Percentiles rank a stretch among this genome's conserved stretches.
Conservation (phyloP, 139 green algal species). For the Chlorella sp. region DNA sequence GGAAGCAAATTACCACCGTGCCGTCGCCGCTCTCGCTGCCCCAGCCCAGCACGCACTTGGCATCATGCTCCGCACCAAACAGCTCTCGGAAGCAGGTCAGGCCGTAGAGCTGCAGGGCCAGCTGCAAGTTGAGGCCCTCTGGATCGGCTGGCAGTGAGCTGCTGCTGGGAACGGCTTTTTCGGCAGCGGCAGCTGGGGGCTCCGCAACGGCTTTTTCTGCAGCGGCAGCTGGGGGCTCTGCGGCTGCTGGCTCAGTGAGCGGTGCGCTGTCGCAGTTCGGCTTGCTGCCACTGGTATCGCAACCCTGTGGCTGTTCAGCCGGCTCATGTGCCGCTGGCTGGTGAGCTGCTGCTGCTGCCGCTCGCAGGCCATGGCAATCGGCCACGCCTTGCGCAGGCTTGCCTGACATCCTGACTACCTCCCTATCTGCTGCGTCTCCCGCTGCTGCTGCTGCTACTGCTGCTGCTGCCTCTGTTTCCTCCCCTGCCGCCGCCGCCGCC, state of each 20-base stretch:
- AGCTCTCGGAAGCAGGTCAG: neutral
- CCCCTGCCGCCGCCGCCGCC: neutral
- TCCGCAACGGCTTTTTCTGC: neutral
- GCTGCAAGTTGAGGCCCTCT: neutral
- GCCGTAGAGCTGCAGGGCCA: constrained; percentile 5
- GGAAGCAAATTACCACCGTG: neutral
- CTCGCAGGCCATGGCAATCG: neutral
- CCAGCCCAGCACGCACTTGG: constrained; percentile 27
- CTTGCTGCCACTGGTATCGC: too few relatives aligned
- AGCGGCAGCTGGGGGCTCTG: neutral
- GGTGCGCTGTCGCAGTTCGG: too few relatives aligned
- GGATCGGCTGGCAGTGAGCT: neutral
- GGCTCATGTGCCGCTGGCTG: neutral
- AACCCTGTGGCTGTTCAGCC: neutral
- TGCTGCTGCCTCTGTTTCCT: neutral
- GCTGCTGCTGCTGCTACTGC: constrained; percentile 8
- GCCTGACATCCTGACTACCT: neutral
- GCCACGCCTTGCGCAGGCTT: neutral
- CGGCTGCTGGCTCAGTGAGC: neutral
- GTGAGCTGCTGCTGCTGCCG: neutral
- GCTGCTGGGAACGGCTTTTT: neutral
- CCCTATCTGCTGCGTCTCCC: neutral
- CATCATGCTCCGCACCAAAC: constrained; percentile 16
- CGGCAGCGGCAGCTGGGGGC: neutral
- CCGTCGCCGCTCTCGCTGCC: neutral